Base-by-base conservation (phyloP, 2,329 filamentous ascomycete genomes). In the Ramularia collo-cygni region DNA sequence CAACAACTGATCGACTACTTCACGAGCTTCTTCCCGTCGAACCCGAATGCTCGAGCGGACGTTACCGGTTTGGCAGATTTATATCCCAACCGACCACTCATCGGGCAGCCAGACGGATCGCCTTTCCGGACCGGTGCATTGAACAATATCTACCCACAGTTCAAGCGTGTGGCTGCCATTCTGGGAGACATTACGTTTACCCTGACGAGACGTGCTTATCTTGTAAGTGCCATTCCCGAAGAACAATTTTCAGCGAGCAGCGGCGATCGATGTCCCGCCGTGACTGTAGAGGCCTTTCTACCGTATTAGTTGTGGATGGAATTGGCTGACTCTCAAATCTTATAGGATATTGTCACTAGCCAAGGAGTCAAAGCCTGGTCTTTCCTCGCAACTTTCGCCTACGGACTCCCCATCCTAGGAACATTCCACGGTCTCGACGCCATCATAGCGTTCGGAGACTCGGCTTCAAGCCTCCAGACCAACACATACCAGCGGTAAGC, bases 111-210 rank as follows among this genome's bases (percentile, higher is more conserved):
- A 7, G 66, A 72, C 13, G 85, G 85, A 24, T 83, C 79, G 2
- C 85, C 85, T 1, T 89, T 85, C 69, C 71, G 78, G 35, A 89
- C 84, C 0, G 68, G 75, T 1, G 46, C 74, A 8, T 48, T 81
- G n/a, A 85, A 90, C 64, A 79, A 82, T 54, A 69, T 78, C 54
- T 88, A 85, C 56, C 83, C 85, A 0, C 75, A 85, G 49, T 89
- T 79, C 70, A 90, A 89, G 63, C 81, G 83, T 10, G 66, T 87
- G 0, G 79, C 83, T 2, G 83, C 85, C 28, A 75, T 89, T 62
- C 24, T 76, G 72, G 35, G 35, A n/a, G 85, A 90, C 54, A 52
- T 85, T 0, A 75, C 76, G 2, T 90, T 90, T 62, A 88, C 80
- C 0, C 69, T 90, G 0, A 76, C 78, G 0, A 76, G 85, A 1